Evolutionary conservation across 108 stramenopile genomes (phyloP).

Genomic region (Cyclotella distinguenda): DNA sequence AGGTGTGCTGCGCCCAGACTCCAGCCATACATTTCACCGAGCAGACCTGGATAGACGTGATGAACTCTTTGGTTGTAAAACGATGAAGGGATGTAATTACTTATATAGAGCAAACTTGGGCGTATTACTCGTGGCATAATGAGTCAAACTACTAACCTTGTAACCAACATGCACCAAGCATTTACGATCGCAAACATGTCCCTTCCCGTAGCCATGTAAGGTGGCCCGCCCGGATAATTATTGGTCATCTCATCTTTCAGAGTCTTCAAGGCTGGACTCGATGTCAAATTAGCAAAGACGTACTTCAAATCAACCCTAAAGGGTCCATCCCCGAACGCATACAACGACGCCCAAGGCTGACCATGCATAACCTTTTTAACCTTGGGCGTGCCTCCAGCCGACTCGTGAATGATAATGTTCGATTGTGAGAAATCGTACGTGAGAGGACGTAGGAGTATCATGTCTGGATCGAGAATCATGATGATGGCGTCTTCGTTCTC

Average conservation of each 20-base stretch:
- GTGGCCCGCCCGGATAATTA: constrained; percentile 76
- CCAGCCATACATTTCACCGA: constrained; percentile 95
- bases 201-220: constrained; percentile 71
- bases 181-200: constrained; percentile 72
- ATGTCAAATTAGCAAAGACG: constrained; percentile 34
- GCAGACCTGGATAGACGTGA: constrained; percentile 59
- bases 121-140: neutral
- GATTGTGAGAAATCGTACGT: constrained; percentile 78
- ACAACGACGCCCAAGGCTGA: constrained; percentile 86
- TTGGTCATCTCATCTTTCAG: constrained; percentile 20
- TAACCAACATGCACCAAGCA: constrained; percentile 69
- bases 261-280: constrained; percentile 53
- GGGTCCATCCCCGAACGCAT: constrained; percentile 80
- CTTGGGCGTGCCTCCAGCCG: constrained; percentile 31
- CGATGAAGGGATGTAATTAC: neutral
- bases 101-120: neutral
- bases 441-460: constrained; percentile 74
- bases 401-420: constrained; percentile 46
- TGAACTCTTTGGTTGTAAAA: constrained; percentile 38
- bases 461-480: constrained; percentile 83
- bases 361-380: constrained; percentile 75
- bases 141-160: constrained; percentile 17
- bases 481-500: constrained; percentile 65
- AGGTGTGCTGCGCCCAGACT: constrained; percentile 81
- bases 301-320: constrained; percentile 69